A percentile compares a stretch with the other conserved stretches of the same genome.
Conservation (phyloP, 2,329 filamentous ascomycete genomes). For the Colletotrichum australisinense region DNA sequence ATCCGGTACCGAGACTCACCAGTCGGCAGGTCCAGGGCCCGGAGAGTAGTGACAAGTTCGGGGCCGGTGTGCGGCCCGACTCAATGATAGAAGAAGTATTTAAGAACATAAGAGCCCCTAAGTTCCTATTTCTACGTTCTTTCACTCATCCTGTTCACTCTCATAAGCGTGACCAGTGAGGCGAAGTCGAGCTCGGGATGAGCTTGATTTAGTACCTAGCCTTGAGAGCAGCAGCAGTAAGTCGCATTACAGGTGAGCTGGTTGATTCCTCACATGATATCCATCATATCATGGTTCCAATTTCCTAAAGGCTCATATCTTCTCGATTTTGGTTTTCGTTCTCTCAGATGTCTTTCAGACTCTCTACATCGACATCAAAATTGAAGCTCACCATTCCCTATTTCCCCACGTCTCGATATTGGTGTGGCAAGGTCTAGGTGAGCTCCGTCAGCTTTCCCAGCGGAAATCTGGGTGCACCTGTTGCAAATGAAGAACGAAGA, state of each 20-base stretch:
- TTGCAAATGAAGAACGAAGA: not conserved
- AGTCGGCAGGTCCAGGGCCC: too few species aligned
- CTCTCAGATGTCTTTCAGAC: not conserved
- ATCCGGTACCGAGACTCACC: not conserved
- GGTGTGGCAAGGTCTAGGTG: not conserved
- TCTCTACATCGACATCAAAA: not conserved
- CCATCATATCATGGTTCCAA: not conserved
- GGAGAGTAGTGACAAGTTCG: too few species aligned
- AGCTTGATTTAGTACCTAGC: too few species aligned
- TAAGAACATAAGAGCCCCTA: not conserved
- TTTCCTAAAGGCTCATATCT: not conserved
- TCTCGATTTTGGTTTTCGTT: not conserved
- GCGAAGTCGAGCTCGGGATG: too few species aligned
- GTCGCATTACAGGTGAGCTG: not conserved
- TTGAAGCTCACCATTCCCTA: not conserved
- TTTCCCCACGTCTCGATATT: not conserved
- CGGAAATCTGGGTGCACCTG: not conserved
- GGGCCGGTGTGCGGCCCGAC: too few species aligned
- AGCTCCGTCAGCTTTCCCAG: not conserved
- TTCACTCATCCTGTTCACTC: too few species aligned
- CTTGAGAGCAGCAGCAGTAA: not conserved
- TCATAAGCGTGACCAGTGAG: too few species aligned
- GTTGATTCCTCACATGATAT: not conserved
- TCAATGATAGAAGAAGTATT: not conserved
- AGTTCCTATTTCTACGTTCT: too few species aligned